Base-by-base conservation (phyloP, 208 protist species). In the Angomonas desouzai region DNA sequence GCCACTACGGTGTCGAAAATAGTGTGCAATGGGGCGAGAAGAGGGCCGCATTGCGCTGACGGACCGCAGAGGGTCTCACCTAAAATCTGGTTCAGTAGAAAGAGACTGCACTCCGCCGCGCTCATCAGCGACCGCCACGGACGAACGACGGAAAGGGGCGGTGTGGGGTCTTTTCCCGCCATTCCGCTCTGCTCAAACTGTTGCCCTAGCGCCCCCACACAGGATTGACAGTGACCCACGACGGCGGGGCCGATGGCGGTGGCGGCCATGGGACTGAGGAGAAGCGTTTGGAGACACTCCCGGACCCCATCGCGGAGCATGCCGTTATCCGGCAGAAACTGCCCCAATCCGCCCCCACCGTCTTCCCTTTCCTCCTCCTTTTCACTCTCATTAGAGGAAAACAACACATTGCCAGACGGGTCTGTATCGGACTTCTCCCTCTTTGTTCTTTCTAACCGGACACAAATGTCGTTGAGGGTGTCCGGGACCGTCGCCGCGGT, bases 61-160 rank as follows among this genome's bases (percentile, higher is more conserved):
- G 30, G 56, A 13, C 61, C 68, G 22, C 63, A 66, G 38, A 87
- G 72, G 6, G 70, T 22, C 29, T 70, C 58, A 3, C 81, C 77
- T 10, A 80, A 43, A 10, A 76, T 20, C 38, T 78, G 68, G 29
- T 69, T 58, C 32, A 66, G 51, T 3, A 85, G 22, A 73, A 88
- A 85, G 23, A 88, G 63, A 0, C 70, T 55, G 22, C 51, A 51
- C 55, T 85, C 77, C 25, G 68, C 53, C 11, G 2, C 11, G 48
- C 45, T 27, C 10, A 23, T 23, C 3, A 22, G 45, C 6, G 45
- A 51, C 45, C 45, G 9, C 45, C 45, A 51, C 20, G 4, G 18
- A 16, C n/a, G 4, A 16, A 23, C 20, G 4, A 40, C 36, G 13
- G 36, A 40, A 40, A 40, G 36, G 36, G 36, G 36, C 6, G 36